phyloP scores from a whole-genome alignment of 148 eudicot genomes.

The Linanthus parryae region DNA sequence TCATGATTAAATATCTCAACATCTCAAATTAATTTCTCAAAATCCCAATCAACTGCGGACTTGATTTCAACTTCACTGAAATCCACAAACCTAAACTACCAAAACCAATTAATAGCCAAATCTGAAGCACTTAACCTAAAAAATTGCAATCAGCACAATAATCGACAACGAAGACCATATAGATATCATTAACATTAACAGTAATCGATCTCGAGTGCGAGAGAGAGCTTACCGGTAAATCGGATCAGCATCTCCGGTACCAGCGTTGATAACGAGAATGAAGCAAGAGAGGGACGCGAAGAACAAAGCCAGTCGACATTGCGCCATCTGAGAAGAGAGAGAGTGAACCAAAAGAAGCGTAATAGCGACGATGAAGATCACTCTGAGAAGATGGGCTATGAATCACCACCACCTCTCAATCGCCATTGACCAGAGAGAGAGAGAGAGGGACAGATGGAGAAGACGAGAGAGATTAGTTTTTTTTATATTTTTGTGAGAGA shows the following conservation, averaged over 20 bases:
- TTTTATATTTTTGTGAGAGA: neutral
- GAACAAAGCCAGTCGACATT: constrained; percentile 17
- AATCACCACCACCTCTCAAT: too few species aligned
- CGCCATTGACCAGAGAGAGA: too few species aligned
- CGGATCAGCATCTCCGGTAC: constrained; percentile 66
- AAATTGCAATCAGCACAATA: neutral
- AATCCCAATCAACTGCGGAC: neutral
- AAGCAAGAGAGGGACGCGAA: constrained; percentile 23
- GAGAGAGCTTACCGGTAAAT: constrained; percentile 39
- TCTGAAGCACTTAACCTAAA: neutral
- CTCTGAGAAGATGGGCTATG: too few species aligned
- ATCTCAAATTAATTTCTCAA: too few species aligned
- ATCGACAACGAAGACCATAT: neutral
- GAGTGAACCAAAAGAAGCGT: too few species aligned
- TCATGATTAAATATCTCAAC: too few species aligned
- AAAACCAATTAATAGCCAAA: neutral
- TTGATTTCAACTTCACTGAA: neutral
- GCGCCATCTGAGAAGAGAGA: constrained; percentile 35
- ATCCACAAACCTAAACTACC: neutral
- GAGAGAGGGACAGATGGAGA: neutral
- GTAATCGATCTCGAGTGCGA: neutral
- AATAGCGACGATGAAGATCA: too few species aligned
- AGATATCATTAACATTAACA: neutral
- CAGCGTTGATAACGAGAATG: constrained; percentile 26
- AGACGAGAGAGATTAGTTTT: too few species aligned